phyloP scores from a whole-genome alignment of 768 basidiomycete species.

The Leccinum truebloodii region DNA sequence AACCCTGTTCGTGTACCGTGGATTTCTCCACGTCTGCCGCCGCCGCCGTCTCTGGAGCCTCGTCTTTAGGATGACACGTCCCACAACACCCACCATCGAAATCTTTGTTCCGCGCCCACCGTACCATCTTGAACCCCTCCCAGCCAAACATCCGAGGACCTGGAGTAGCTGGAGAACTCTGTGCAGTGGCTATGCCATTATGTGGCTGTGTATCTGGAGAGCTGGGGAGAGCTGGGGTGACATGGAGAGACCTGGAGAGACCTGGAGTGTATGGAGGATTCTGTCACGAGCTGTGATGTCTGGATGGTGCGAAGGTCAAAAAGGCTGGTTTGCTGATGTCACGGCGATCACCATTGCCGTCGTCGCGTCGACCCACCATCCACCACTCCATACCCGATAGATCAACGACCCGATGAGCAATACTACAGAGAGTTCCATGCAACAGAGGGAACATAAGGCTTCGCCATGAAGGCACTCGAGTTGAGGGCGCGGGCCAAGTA shows the following conservation, averaged over 20 bases:
- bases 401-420: conserved; percentile 43
- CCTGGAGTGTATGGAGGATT: no score
- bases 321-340: no score
- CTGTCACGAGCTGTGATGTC: no score
- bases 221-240: no score
- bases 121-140: conserved; percentile 46
- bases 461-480: conserved; percentile 46
- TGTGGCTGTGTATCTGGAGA: no score
- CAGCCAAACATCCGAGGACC: conserved; percentile 50
- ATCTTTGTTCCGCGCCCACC: conserved; percentile 36
- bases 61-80: conserved; percentile 1
- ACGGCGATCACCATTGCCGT: conserved; percentile 42
- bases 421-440: conserved; percentile 45
- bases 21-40: conserved; percentile 3
- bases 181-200: no score
- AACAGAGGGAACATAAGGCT: conserved; percentile 45
- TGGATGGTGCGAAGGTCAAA: no score
- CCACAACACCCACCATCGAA: conserved; percentile 43
- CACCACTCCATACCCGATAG: conserved; percentile 42
- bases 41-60: rapidly evolving
- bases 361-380: conserved; percentile 51
- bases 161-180: no score
- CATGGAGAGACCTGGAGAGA: no score
- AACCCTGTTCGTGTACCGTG: not conserved
- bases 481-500: conserved; percentile 46